Percentiles rank a stretch among this genome's conserved stretches.
phyloP scores from a whole-genome alignment of 106 monocot species.

The Allium fistulosum region DNA sequence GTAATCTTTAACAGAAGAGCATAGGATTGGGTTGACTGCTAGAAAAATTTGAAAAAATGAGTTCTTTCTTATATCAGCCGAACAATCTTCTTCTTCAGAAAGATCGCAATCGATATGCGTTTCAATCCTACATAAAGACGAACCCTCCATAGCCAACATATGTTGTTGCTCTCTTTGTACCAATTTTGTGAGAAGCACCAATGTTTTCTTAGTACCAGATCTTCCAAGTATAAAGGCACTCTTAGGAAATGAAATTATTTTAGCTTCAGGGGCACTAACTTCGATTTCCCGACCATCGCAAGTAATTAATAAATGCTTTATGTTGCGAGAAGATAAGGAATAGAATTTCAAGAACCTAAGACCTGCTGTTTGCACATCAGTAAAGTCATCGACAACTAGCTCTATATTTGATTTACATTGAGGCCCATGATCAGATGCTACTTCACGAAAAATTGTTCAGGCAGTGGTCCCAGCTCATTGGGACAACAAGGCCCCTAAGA shows the following conservation, averaged over 20 bases:
- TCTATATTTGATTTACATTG: background rate
- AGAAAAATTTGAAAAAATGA: slow-evolving; percentile 31
- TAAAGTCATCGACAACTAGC: background rate
- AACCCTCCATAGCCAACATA: slow-evolving; percentile 17
- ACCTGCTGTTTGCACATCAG: background rate
- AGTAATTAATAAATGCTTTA: slow-evolving; percentile 26
- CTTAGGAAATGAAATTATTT: slow-evolving; percentile 22
- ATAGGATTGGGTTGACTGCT: slow-evolving; percentile 32
- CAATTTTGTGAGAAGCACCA: slow-evolving; percentile 22
- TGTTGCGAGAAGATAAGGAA: slow-evolving; percentile 27
- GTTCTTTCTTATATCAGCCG: background rate
- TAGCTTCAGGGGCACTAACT: slow-evolving; percentile 25
- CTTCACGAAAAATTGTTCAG: background rate
- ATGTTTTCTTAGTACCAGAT: slow-evolving; percentile 40
- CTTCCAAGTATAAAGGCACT: slow-evolving; percentile 37
- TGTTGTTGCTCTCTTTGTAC: slow-evolving; percentile 26
- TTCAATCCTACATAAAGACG: background rate
- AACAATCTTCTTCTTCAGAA: background rate
- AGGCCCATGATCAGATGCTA: background rate
- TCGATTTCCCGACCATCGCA: slow-evolving; percentile 39
- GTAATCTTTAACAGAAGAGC: slow-evolving; percentile 27
- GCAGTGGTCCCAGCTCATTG: background rate
- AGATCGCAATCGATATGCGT: background rate
- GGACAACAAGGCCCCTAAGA: slow-evolving; percentile 1
- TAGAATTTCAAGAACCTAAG: slow-evolving; percentile 39